Base-by-base conservation (phyloP, 768 basidiomycete genomes). In the Rhodotorula paludigena region DNA sequence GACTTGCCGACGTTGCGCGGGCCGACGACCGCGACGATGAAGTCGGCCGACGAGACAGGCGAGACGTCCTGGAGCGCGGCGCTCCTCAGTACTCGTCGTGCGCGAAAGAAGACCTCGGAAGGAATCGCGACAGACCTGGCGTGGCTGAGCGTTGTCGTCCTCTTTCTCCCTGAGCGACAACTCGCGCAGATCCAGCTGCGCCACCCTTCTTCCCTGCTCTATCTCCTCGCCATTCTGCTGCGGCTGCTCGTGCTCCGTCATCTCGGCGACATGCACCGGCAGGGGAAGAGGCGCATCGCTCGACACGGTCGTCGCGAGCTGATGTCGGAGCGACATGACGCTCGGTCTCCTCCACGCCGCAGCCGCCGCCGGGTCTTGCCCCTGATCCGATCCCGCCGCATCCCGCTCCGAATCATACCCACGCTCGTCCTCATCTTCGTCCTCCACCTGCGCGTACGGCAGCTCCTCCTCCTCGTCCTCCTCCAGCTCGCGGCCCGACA, bases 1-100 rank as follows among this genome's bases (percentile, higher is more conserved):
- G 89, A 87, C 79, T 97, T 97, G 67, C 93, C 94, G 66, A 89
- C 91, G 41, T 86, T 84, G 45, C 82, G 78, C 20, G 85, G 83
- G 21, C 94, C 94, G 45, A 93, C 82, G 41, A 98, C 86, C 39
- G 87, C 86, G 38, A 98, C 62, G 47, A 73, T 63, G 14, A 68
- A 72, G 35, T 68, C 66, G 15, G 64, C 71, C 18, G 36, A 18
- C 1, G 64, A 52, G 32, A 35, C 15, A 20, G 64, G 64, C 16
- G 63, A 60, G 41, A 8, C 32, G 23, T 20, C n/a, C 20, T 36
- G 5, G 33, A 21, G 21, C 7, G 47, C 30, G 9, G 23, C 48
- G 11, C 48, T 25, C 38, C 30, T 10, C 3, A 30, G 45, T 42
- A 14, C 15, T 5, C 18, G 8, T 42, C 41, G 41, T 15, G 9